phyloP scores from a whole-genome alignment of 768 basidiomycete genomes.

The Pisolithus tinctorius region DNA sequence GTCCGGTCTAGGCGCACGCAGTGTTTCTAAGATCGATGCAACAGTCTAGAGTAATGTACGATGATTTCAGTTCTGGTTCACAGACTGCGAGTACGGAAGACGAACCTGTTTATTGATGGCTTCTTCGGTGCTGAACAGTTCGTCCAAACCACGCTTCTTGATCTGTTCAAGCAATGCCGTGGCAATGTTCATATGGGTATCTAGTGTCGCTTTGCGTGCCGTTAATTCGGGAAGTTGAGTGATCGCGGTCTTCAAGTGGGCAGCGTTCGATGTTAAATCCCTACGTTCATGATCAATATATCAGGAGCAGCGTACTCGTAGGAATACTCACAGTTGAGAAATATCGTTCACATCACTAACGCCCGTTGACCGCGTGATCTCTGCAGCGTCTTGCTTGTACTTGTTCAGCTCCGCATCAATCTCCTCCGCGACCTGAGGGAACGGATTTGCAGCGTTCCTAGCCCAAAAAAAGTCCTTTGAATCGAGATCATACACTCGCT shows the following conservation, averaged over 20 bases:
- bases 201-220: slow-evolving; percentile 91
- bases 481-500: slow-evolving; percentile 87
- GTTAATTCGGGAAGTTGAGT: slow-evolving; percentile 95
- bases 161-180: slow-evolving; percentile 92
- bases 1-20: slow-evolving; percentile 67
- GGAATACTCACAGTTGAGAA: slow-evolving; percentile 69
- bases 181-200: slow-evolving; percentile 99
- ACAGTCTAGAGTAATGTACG: slow-evolving; percentile 46
- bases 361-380: slow-evolving; percentile 93
- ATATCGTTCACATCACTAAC: slow-evolving; percentile 95
- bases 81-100: background rate
- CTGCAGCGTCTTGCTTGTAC: slow-evolving; percentile 94
- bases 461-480: slow-evolving; percentile 99
- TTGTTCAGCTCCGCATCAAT: slow-evolving; percentile 88
- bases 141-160: slow-evolving; percentile 90
- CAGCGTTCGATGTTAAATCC: slow-evolving; percentile 88
- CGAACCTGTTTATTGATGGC: slow-evolving; percentile 76
- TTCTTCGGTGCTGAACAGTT: slow-evolving; percentile 96
- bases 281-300: slow-evolving; percentile 30
- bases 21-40: slow-evolving; percentile 73
- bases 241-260: slow-evolving; percentile 94
- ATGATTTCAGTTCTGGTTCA: background rate
- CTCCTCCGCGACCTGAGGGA: slow-evolving; percentile 97
- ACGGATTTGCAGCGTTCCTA: slow-evolving; percentile 91
- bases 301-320: background rate